A percentile compares a stretch with the other conserved stretches of the same genome.
phyloP scores from a whole-genome alignment of 305 asterid genomes.

The Fraxinus nigra region DNA sequence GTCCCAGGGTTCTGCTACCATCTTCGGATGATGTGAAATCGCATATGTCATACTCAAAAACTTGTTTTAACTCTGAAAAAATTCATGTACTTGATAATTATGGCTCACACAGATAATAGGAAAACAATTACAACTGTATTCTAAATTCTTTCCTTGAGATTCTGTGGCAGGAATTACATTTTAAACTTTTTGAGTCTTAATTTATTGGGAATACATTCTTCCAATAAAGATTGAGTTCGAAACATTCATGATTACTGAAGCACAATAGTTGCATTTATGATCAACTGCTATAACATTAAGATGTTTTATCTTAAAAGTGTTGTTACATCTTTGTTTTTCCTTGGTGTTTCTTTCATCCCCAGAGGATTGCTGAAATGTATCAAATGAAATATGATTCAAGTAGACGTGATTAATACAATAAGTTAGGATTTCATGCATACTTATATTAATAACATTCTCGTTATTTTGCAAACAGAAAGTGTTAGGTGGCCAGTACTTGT shows the following conservation, averaged over 20 bases:
- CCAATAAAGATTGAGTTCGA: neutral
- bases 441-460: neutral
- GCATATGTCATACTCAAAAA: neutral
- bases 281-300: neutral
- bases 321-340: neutral
- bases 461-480: conserved; percentile 38
- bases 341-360: neutral
- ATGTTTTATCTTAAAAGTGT: neutral
- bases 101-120: neutral
- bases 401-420: neutral
- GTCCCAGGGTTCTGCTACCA: neutral
- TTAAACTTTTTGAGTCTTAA: neutral
- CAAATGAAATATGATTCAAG: neutral
- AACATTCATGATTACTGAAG: neutral
- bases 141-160: neutral
- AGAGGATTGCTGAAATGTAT: neutral
- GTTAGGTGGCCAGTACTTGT: conserved; percentile 91
- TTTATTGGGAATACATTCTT: neutral
- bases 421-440: neutral
- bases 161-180: neutral
- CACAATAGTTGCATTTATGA: neutral
- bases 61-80: too few relatives aligned
- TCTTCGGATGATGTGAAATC: neutral
- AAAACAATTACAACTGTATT: neutral
- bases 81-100: neutral